Conservation (phyloP, 108 stramenopile genomes). For the Cyclostephanos invisitatus region DNA sequence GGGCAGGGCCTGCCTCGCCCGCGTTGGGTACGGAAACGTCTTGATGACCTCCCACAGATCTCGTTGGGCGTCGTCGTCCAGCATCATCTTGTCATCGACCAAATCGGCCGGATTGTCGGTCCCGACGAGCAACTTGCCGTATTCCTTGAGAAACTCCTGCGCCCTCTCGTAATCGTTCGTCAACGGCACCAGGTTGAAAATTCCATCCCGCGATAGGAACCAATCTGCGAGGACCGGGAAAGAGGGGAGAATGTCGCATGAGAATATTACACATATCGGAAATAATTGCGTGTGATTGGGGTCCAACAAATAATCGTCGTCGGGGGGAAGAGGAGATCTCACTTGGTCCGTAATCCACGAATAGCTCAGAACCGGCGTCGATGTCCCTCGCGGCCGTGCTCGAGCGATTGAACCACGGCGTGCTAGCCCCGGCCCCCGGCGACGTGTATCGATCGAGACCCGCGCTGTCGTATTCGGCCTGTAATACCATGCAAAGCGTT, state of each 20-base stretch:
- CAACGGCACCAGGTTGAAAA: constrained; percentile 41
- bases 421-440: constrained; percentile 50
- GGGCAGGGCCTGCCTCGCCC: constrained; percentile 50
- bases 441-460: constrained; percentile 44
- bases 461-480: constrained; percentile 24
- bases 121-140: constrained; percentile 43
- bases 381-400: constrained; percentile 58
- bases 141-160: constrained; percentile 32
- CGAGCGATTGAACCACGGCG: constrained; percentile 48
- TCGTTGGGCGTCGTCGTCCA: constrained; percentile 42
- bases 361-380: constrained; percentile 72
- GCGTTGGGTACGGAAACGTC: constrained; percentile 35
- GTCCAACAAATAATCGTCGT: background rate
- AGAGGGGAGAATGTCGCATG: too few species aligned
- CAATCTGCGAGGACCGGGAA: constrained; percentile 12
- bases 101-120: constrained; percentile 34
- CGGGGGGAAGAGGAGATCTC: too few species aligned
- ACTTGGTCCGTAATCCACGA: constrained; percentile 68
- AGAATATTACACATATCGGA: too few species aligned
- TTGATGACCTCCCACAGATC: constrained; percentile 52
- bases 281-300: too few species aligned
- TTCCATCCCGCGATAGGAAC: constrained; percentile 39
- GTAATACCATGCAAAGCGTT: too few species aligned
- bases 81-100: constrained; percentile 43
- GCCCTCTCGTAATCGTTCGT: constrained; percentile 34